phyloP scores from a whole-genome alignment of 202 grass and related monocot species.

The Dendrocalamus latiflorus region DNA sequence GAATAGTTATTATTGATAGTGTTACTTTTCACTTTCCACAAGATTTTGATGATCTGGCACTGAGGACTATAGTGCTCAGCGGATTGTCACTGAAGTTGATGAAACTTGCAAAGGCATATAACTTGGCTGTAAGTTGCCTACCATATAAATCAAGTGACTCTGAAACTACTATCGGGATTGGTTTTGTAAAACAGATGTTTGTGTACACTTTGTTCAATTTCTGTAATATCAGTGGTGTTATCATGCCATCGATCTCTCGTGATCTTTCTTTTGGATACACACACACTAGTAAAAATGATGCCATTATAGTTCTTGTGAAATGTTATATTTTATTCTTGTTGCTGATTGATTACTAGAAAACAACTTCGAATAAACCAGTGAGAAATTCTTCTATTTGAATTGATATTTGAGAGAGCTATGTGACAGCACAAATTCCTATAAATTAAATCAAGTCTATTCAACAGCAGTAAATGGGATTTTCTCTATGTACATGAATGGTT shows the following conservation, averaged over 20 bases:
- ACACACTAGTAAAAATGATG: background rate
- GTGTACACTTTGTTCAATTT: background rate
- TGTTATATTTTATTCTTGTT: background rate
- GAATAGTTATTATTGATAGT: slow-evolving; percentile 77
- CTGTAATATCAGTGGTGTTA: background rate
- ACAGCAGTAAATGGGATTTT: background rate
- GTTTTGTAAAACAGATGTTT: background rate
- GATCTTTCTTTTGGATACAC: background rate
- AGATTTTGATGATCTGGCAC: slow-evolving; percentile 87
- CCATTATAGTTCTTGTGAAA: background rate
- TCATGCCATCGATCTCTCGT: background rate
- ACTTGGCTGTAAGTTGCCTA: slow-evolving; percentile 60
- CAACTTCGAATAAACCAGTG: background rate
- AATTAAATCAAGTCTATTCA: background rate
- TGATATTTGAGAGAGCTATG: background rate
- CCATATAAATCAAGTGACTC: background rate
- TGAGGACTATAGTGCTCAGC: slow-evolving; percentile 76
- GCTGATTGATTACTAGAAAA: background rate
- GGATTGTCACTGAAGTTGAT: slow-evolving; percentile 86
- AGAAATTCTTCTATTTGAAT: background rate
- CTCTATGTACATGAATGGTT: background rate
- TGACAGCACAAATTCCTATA: background rate
- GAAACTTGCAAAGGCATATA: slow-evolving; percentile 56
- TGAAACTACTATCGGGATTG: background rate
- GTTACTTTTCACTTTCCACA: slow-evolving; percentile 89